Percentiles rank a stretch among this genome's conserved stretches.
Evolutionary conservation across 148 eudicot species (phyloP).

Genomic region (Cornus suecica): DNA sequence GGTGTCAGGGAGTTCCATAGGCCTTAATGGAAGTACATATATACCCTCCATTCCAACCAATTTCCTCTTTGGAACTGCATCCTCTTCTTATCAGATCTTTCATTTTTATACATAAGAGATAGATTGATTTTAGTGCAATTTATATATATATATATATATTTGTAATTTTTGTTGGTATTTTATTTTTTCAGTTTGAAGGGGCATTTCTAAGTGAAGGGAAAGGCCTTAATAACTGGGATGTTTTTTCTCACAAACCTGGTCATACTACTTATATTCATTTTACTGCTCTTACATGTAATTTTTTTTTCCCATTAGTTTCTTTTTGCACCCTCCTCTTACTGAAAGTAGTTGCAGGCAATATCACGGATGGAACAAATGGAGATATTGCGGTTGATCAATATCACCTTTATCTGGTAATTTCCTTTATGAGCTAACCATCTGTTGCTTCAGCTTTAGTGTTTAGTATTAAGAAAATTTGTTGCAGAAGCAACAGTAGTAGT

Average conservation of each 20-base stretch:
- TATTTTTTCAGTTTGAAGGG: slow-evolving; percentile 55
- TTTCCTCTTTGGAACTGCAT: slow-evolving; percentile 72
- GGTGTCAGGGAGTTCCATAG: slow-evolving; percentile 1
- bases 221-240: slow-evolving; percentile 77
- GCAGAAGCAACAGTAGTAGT: not conserved
- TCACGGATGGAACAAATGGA: slow-evolving; percentile 62
- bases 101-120: too few species aligned
- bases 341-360: slow-evolving; percentile 32
- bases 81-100: slow-evolving; percentile 69
- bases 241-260: slow-evolving; percentile 59
- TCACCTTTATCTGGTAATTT: slow-evolving; percentile 55
- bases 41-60: slow-evolving; percentile 34
- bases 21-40: not conserved
- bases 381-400: slow-evolving; percentile 76
- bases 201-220: slow-evolving; percentile 63
- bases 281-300: not conserved
- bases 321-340: not conserved
- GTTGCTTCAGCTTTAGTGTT: not conserved
- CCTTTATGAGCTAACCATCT: not conserved
- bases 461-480: too few species aligned
- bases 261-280: not conserved
- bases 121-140: not conserved
- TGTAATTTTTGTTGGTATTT: not conserved
- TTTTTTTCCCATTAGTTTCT: not conserved
- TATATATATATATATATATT: not conserved